Evolutionary conservation across 257 asterid genomes (phyloP), one percentile per base, ranked within the genome.

Genomic region (Jacaranda copaia): DNA sequence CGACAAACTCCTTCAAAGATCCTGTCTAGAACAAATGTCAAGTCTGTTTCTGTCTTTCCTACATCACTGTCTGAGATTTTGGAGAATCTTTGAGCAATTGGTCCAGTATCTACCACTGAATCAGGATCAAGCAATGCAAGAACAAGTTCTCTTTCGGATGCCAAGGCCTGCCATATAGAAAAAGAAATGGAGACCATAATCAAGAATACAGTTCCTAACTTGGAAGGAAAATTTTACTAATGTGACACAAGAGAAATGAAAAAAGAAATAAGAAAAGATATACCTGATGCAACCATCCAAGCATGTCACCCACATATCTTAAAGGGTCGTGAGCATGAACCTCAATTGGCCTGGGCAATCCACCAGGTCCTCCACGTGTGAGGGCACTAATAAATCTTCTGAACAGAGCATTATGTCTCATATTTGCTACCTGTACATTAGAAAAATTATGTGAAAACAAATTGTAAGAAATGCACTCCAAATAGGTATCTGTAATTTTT

Each of bases 251-350:
- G 39, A 68, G 20, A 45, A 5, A 67, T 32, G 19, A 36, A 68
- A 75, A 25, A 65, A 60, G 8, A 64, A 35, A 46, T 3, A 63
- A 16, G 66, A 8, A 58, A 49, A 64, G 45, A 15, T 45, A 20
- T 79, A 93, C 99, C 96, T 96, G 98, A 88, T 96, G 99, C 82
- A 96, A 79, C 99, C 99, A 96, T 75, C 98, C 99, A 40, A 96
- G 96, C 99, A 93, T 96, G 85, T 96, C 99, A 39, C 98, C 98
- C 3, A 93, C 97, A 79, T 96, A 96, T 96, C 98, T 87, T 72
- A 96, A 86, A 82, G 99, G 98, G 86, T 96, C 99, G 19, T 96
- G 98, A 62, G 99, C 99, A 84, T 93, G 99, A 80, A 96, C 99
- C 84, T 96, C 99, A 66, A 96, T 96, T 64, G 99, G 99, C 85